These are phyloP conservation scores for Dactylonectria estremocensis DNA, from an alignment of 2,329 filamentous ascomycete genomes.

Conservation along the genomic window DNA sequence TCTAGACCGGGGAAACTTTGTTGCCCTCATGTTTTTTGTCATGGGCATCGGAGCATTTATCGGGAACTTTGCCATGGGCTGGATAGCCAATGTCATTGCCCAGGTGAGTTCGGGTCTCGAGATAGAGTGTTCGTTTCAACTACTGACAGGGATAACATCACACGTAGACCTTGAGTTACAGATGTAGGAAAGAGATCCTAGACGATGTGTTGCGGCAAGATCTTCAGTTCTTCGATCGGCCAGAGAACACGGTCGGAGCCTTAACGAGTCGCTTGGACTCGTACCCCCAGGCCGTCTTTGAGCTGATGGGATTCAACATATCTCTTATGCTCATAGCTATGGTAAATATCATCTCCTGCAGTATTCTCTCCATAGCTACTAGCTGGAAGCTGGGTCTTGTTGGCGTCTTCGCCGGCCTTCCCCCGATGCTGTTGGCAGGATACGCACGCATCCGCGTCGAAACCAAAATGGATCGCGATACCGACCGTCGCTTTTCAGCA, in stretches of 20 bases:
- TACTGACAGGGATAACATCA: background rate
- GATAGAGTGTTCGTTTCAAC: no score
- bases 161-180: background rate
- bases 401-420: constrained; percentile 57
- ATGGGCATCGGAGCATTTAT: constrained; percentile 43
- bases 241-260: constrained; percentile 14
- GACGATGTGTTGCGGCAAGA: constrained; percentile 39
- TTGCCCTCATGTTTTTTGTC: constrained; percentile 50
- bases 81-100: constrained; percentile 34
- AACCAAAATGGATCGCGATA: constrained; percentile 53
- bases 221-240: constrained; percentile 15
- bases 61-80: constrained; percentile 41
- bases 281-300: constrained; percentile 49
- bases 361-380: constrained; percentile 58
- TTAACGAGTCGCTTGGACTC: constrained; percentile 36
- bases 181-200: constrained; percentile 46
- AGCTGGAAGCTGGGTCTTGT: constrained; percentile 65
- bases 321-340: constrained; percentile 52
- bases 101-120: constrained; percentile 22
- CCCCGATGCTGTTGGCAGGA: constrained; percentile 52
- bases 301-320: constrained; percentile 59
- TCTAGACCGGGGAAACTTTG: constrained; percentile 61
- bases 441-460: constrained; percentile 56
- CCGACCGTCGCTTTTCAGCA: constrained; percentile 49
- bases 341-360: constrained; percentile 54